These are phyloP conservation scores for Cordyceps farinosa DNA, from an alignment of 2,329 filamentous ascomycete species.

Conservation along the genomic window DNA sequence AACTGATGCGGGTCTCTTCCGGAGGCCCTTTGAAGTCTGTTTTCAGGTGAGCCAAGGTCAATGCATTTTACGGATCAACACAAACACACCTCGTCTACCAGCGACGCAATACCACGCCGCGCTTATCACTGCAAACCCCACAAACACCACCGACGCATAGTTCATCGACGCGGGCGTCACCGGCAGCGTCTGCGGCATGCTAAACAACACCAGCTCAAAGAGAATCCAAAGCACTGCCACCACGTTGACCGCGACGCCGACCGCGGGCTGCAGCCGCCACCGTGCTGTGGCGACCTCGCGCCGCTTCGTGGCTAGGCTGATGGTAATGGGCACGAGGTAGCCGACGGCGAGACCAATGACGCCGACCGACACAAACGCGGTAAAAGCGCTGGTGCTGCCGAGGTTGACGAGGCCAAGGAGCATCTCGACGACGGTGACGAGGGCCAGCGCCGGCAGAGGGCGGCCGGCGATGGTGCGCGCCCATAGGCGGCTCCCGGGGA, in stretches of 20 bases:
- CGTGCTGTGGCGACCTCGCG: slow-evolving; percentile 44
- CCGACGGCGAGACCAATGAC: slow-evolving; percentile 54
- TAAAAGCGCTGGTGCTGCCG: slow-evolving; percentile 29
- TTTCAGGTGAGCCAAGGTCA: slow-evolving; percentile 3
- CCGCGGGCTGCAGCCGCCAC: slow-evolving; percentile 43
- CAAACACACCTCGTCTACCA: slow-evolving; percentile 47
- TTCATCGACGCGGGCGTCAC: slow-evolving; percentile 48
- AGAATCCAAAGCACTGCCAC: slow-evolving; percentile 48
- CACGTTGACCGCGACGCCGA: slow-evolving; percentile 44
- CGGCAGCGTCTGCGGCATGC: slow-evolving; percentile 47
- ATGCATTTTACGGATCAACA: not conserved
- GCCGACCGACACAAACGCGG: slow-evolving; percentile 40
- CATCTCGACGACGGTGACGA: slow-evolving; percentile 52
- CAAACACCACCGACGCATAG: slow-evolving; percentile 56
- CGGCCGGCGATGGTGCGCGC: slow-evolving; percentile 50
- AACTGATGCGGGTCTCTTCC: not conserved
- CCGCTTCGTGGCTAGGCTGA: slow-evolving; percentile 45
- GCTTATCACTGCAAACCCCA: slow-evolving; percentile 45
- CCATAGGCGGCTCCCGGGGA: slow-evolving; percentile 50
- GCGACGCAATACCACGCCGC: slow-evolving; percentile 48
- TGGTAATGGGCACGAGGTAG: slow-evolving; percentile 53
- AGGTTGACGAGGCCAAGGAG: slow-evolving; percentile 55
- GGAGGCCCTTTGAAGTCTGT: slow-evolving; percentile 28
- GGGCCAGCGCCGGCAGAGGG: slow-evolving; percentile 53
- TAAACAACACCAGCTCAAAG: slow-evolving; percentile 53